Conservation (phyloP, 345 rosid genomes). For the Dimocarpus longan region DNA sequence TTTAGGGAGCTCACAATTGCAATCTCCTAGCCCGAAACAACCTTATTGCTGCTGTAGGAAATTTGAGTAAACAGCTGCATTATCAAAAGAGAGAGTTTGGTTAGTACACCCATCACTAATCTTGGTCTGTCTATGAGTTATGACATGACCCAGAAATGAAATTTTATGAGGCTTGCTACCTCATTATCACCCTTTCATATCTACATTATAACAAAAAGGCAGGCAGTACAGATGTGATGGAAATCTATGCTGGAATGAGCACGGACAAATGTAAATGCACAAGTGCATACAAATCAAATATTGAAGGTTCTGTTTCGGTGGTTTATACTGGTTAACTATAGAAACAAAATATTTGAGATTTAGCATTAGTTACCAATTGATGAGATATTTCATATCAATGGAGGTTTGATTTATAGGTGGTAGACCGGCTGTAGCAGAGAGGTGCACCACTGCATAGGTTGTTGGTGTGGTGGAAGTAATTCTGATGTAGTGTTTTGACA, state of each 20-base stretch:
- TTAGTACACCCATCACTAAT: neutral
- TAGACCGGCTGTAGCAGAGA: too few relatives aligned
- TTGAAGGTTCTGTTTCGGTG: neutral
- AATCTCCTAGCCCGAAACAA: neutral
- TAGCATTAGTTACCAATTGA: neutral
- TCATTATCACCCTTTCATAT: neutral
- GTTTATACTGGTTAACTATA: neutral
- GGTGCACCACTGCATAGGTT: neutral
- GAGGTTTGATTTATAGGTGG: neutral
- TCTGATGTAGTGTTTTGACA: neutral
- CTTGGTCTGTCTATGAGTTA: too few relatives aligned
- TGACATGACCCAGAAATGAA: too few relatives aligned
- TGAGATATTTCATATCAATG: neutral
- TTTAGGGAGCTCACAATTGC: neutral
- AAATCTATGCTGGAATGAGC: neutral
- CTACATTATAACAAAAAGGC: neutral
- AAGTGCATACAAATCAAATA: neutral
- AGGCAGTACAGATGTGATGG: neutral
- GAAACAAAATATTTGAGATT: too few relatives aligned
- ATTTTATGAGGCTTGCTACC: neutral
- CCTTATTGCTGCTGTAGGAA: slow-evolving; percentile 1
- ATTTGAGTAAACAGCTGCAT: slow-evolving; percentile 10
- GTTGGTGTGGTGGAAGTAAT: neutral
- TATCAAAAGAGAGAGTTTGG: neutral
- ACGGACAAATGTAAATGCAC: too few relatives aligned